Evolutionary conservation across 805 yeast genomes (phyloP).

Genomic region (Zygotorulaspora florentina): DNA sequence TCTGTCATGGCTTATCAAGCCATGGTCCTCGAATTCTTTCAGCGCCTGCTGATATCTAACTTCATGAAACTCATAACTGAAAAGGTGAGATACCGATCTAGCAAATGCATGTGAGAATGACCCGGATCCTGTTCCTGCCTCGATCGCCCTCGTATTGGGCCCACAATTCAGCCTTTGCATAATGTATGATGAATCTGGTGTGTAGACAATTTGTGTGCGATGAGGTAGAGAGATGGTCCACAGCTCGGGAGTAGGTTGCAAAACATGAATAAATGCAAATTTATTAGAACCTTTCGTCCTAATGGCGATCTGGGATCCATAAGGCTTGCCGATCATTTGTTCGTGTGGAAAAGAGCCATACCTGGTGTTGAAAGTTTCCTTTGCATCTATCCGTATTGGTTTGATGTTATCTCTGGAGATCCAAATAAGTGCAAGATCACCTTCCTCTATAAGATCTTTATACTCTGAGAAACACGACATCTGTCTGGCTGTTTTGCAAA

Average conservation of each 20-base stretch:
- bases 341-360: conserved; percentile 88
- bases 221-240: conserved; percentile 97
- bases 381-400: conserved; percentile 60
- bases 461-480: conserved; percentile 45
- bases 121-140: conserved; percentile 98
- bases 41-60: conserved; percentile 76
- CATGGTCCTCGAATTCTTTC: conserved; percentile 71
- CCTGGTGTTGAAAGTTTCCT: conserved; percentile 70
- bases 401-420: conserved; percentile 75
- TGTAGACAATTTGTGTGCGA: conserved; percentile 94
- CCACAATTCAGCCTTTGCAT: conserved; percentile 73
- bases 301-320: conserved; percentile 78
- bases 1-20: conserved; percentile 38
- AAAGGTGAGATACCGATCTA: conserved; percentile 74
- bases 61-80: conserved; percentile 88
- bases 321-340: conserved; percentile 72
- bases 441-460: conserved; percentile 70
- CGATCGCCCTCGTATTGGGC: conserved; percentile 77
- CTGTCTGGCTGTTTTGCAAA: conserved; percentile 12
- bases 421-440: conserved; percentile 84
- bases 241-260: conserved; percentile 90
- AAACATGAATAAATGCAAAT: conserved; percentile 77
- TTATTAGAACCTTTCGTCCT: conserved; percentile 52
- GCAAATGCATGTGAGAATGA: conserved; percentile 92
- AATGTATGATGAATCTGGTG: conserved; percentile 91